phyloP scores from a whole-genome alignment of 148 eudicot genomes.

The Rhododendron ovatum region DNA sequence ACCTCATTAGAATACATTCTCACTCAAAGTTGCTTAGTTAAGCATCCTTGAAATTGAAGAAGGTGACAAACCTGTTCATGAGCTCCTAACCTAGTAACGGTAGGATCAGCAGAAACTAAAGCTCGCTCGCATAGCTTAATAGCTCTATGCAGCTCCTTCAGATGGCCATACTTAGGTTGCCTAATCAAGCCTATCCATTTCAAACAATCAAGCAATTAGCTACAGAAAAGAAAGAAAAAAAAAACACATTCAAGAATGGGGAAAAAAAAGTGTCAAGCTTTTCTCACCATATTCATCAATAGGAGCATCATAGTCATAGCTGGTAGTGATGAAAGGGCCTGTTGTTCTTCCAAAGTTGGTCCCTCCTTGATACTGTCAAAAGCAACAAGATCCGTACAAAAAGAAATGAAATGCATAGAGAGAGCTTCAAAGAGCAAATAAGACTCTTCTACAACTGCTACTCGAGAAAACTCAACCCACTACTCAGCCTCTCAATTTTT shows the following conservation, averaged over 20 bases:
- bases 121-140: conserved; percentile 72
- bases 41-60: conserved; percentile 1
- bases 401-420: too few relatives aligned
- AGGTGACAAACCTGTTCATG: conserved; percentile 37
- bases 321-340: conserved; percentile 88
- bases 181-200: conserved; percentile 61
- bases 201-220: not conserved
- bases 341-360: conserved; percentile 94
- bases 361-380: conserved; percentile 81
- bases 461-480: too few relatives aligned
- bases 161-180: conserved; percentile 85
- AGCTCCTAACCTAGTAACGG: conserved; percentile 32
- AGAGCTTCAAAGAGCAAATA: too few relatives aligned
- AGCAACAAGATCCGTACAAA: not conserved
- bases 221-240: not conserved
- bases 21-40: not conserved
- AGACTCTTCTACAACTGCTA: too few relatives aligned
- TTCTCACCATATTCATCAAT: conserved; percentile 88
- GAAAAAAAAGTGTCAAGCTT: not conserved
- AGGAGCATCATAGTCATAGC: conserved; percentile 97
- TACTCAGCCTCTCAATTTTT: too few relatives aligned
- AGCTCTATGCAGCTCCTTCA: conserved; percentile 84
- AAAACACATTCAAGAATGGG: not conserved
- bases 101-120: conserved; percentile 74
- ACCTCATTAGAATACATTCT: not conserved